A percentile compares a stretch with the other conserved stretches of the same genome.
phyloP scores from a whole-genome alignment of 169 alveolate genomes.

The Theileria parva region DNA sequence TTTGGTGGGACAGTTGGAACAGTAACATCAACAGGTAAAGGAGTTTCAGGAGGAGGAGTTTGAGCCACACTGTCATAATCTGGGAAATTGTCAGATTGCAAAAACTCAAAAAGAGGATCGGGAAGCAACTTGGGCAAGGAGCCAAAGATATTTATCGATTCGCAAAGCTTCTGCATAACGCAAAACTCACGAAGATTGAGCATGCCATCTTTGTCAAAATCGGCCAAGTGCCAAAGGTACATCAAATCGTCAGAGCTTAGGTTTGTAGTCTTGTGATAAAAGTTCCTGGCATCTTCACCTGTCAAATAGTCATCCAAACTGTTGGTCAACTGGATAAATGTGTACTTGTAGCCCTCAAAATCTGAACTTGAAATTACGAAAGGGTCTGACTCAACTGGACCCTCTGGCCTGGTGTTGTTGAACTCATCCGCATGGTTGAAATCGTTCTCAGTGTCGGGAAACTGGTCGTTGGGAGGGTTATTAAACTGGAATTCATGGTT shows the following conservation, averaged over 20 bases:
- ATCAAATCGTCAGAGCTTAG: conserved; percentile 35
- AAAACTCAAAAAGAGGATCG: conserved; percentile 4
- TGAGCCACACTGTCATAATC: neutral
- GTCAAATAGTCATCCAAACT: conserved; percentile 46
- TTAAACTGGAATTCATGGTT: neutral
- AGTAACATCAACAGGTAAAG: conserved; percentile 1
- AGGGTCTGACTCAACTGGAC: neutral
- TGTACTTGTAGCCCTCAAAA: conserved; percentile 26
- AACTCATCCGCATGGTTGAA: neutral
- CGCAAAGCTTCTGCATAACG: conserved; percentile 60
- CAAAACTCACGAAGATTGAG: conserved; percentile 42
- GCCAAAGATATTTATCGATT: conserved; percentile 3
- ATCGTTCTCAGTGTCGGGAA: neutral
- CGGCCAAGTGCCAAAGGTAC: conserved; percentile 63
- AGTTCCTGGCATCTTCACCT: conserved; percentile 49
- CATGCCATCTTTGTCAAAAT: conserved; percentile 54
- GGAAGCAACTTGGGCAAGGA: conserved; percentile 5
- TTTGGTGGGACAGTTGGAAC: neutral
- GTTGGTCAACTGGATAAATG: conserved; percentile 31
- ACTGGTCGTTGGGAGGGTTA: neutral
- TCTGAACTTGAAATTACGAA: conserved; percentile 21
- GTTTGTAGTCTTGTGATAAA: conserved; percentile 34
- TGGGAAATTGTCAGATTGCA: conserved; percentile 10
- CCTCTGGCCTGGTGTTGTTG: neutral
- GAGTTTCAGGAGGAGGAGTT: neutral